Evolutionary conservation across 768 basidiomycete species (phyloP).

Genomic region (Phaffia tasmanica): DNA sequence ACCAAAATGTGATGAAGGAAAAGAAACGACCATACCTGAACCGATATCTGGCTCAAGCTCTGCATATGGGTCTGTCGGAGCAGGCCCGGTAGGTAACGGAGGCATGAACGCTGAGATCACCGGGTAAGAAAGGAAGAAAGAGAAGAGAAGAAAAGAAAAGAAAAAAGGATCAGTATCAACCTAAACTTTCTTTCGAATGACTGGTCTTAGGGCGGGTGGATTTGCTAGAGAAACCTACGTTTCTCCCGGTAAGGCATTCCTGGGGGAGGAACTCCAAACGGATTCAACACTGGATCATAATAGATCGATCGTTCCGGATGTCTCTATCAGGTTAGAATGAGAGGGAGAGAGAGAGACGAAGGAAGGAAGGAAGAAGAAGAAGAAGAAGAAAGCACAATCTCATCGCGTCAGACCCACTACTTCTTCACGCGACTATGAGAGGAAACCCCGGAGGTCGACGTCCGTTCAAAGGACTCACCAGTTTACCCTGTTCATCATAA

Average conservation of each 20-base stretch:
- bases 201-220: neutral
- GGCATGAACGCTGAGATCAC: conserved; percentile 12
- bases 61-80: conserved; percentile 13
- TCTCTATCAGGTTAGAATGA: conserved; percentile 33
- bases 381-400: too few species aligned
- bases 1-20: neutral
- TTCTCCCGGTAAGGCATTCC: conserved; percentile 92
- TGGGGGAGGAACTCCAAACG: conserved; percentile 83
- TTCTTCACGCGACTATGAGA: too few species aligned
- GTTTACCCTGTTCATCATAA: conserved; percentile 69
- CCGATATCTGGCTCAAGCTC: neutral
- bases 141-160: too few species aligned
- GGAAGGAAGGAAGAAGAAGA: neutral
- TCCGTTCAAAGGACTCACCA: conserved; percentile 33
- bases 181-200: neutral
- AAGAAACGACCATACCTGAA: neutral
- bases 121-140: too few species aligned
- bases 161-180: neutral
- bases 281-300: conserved; percentile 87
- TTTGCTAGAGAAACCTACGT: conserved; percentile 46
- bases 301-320: conserved; percentile 69
- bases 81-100: conserved; percentile 1
- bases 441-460: too few species aligned
- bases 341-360: neutral
- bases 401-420: too few species aligned